Percentiles rank a stretch among this genome's conserved stretches.
Evolutionary conservation across 2,329 filamentous ascomycete species (phyloP).

Genomic region (Fusarium pilosicola): DNA sequence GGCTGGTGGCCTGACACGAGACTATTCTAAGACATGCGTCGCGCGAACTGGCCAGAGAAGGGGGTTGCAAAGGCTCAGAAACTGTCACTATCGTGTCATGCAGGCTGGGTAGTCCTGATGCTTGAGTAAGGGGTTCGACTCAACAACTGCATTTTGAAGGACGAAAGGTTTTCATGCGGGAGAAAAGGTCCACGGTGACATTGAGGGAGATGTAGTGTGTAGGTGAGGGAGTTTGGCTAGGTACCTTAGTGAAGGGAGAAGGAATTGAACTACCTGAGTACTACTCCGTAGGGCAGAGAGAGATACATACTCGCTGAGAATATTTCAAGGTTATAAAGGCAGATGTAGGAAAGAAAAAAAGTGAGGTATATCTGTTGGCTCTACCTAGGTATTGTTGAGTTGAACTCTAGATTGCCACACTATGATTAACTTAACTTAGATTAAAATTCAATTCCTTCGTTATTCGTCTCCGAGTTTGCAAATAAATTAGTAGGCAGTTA

Average conservation of each 20-base stretch:
- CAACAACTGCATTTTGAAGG: background rate
- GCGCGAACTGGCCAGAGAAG: slow-evolving; percentile 19
- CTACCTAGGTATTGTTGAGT: background rate
- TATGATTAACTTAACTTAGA: background rate
- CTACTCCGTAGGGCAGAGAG: too few species aligned
- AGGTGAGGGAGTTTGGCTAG: background rate
- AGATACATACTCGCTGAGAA: background rate
- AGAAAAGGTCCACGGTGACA: background rate
- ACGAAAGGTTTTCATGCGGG: slow-evolving; percentile 1
- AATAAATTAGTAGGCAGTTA: background rate
- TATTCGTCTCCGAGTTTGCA: background rate
- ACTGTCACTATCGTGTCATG: background rate
- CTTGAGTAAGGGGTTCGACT: slow-evolving; percentile 26
- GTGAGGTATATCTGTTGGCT: background rate
- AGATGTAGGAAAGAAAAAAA: background rate
- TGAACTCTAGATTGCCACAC: background rate
- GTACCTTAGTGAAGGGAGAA: background rate
- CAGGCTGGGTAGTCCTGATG: background rate
- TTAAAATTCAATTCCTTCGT: background rate
- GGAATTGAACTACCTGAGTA: background rate
- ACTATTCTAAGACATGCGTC: slow-evolving; percentile 25
- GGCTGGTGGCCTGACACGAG: slow-evolving; percentile 12
- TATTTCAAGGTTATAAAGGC: too few species aligned
- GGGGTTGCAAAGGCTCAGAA: slow-evolving; percentile 8
- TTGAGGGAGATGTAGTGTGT: slow-evolving; percentile 4